Conservation (phyloP, 768 basidiomycete species). For the Rossbeevera mucosa region DNA sequence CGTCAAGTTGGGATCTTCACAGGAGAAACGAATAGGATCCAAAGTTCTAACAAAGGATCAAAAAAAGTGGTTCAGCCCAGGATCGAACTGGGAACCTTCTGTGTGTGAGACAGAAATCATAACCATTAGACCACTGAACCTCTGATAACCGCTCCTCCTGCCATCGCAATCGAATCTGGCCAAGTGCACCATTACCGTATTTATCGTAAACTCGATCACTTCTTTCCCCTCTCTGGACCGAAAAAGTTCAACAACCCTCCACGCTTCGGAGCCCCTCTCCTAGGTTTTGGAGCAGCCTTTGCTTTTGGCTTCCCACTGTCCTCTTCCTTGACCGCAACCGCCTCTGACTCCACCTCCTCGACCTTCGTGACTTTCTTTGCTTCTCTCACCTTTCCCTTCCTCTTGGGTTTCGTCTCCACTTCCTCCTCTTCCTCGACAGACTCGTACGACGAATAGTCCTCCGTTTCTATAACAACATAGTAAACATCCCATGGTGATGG, state of each 20-base stretch:
- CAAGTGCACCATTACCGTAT: not conserved
- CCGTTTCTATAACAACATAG: slow-evolving; percentile 46
- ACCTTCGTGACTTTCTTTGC: slow-evolving; percentile 17
- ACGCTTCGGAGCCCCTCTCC: slow-evolving; percentile 21
- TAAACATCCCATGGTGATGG: not conserved
- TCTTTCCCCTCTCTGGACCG: slow-evolving; percentile 29
- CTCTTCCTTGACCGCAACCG: slow-evolving; percentile 10
- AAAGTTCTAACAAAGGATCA: no score
- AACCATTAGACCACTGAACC: slow-evolving; percentile 46
- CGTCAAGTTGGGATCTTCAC: no score
- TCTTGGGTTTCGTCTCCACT: slow-evolving; percentile 19
- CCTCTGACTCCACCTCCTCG: slow-evolving; percentile 15
- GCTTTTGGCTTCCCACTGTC: slow-evolving; percentile 13
- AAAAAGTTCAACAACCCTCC: slow-evolving; percentile 32
- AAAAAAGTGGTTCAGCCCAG: slow-evolving; percentile 36
- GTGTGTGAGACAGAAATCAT: slow-evolving; percentile 49
- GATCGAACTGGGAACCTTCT: slow-evolving; percentile 48
- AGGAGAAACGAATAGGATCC: no score
- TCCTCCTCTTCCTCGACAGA: slow-evolving; percentile 59
- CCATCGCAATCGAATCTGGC: not conserved
- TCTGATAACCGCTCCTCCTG: accelerated
- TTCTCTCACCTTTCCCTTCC: slow-evolving; percentile 15
- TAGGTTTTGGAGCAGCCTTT: slow-evolving; percentile 15
- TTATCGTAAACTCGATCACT: slow-evolving; percentile 8
- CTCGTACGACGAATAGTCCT: slow-evolving; percentile 80